Evolutionary conservation across 768 basidiomycete genomes (phyloP), one percentile per base, ranked within the genome.

Genomic region (Auricularia sp.): DNA sequence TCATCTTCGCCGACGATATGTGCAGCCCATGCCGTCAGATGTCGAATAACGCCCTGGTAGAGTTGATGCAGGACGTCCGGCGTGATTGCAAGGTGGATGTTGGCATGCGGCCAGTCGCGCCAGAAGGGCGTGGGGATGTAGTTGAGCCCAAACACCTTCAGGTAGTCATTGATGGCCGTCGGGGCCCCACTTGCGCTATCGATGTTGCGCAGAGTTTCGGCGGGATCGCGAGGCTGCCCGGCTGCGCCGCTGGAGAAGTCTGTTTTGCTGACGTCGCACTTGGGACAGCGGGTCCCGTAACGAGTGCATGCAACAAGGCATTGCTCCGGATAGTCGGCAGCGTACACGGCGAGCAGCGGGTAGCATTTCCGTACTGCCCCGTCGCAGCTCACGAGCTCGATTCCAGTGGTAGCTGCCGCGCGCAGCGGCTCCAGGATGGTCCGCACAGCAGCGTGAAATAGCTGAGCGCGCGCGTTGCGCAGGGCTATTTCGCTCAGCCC

Each of bases 301-400:
- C 65, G 36, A 63, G 63, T 64, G 5, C 69, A 68, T 42, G 68
- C 58, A 11, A 71, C 67, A 1, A 67, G 58, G n/a, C 67, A 36
- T 35, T 73, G 68, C 54, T 71, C 70, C 0, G 68, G 71, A 61
- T 71, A 72, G 33, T 71, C 71, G 0, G 66, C 68, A 18, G 70
- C 66, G 58, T 77, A 71, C 3, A 16, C 68, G 33, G 65, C 72
- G 67, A 67, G 65, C 62, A 63, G 68, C 10, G 62, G 71, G 69
- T 75, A 74, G 11, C 68, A 67, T 42, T 79, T 81, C 54, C 77
- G 78, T n/a, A 79, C 61, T 24, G 80, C 68, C 1, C 78, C 77
- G 64, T 77, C 73, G 4, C 75, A 74, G 54, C 72, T 74, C 0
- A 54, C 24, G 70, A 79, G 72, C 0, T 68, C 39, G n/a, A 77